Percentiles rank a stretch among this genome's conserved stretches.
phyloP scores from a whole-genome alignment of 2,329 filamentous ascomycete species.

The Neonectria hederae region DNA sequence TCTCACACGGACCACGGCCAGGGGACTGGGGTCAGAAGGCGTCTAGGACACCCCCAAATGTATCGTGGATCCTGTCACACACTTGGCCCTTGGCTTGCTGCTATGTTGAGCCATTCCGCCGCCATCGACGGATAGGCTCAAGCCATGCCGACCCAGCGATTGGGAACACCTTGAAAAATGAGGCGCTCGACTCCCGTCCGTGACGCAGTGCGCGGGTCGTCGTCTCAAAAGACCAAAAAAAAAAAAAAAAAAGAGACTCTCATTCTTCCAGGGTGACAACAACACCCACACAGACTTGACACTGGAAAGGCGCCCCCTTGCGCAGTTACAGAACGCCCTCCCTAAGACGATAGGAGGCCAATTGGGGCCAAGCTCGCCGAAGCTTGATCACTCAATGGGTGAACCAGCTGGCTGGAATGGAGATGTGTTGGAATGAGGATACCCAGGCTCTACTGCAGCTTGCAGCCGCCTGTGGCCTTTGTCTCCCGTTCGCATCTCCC shows the following conservation, averaged over 20 bases:
- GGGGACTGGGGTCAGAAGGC: slow-evolving; percentile 4
- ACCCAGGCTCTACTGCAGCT: background rate
- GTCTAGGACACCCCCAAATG: slow-evolving; percentile 14
- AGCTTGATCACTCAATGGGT: slow-evolving; percentile 23
- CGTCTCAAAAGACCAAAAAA: background rate
- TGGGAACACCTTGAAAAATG: slow-evolving; percentile 43
- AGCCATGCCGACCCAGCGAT: slow-evolving; percentile 46
- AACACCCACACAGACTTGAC: slow-evolving; percentile 1
- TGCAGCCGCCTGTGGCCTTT: slow-evolving; percentile 17
- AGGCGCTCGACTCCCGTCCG: slow-evolving; percentile 42
- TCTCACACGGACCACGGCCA: background rate
- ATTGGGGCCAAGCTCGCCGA: slow-evolving; percentile 26
- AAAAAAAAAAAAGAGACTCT: background rate
- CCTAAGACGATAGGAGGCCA: background rate
- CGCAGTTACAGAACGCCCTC: slow-evolving; percentile 1
- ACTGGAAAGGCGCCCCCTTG: background rate
- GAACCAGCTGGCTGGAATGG: slow-evolving; percentile 39
- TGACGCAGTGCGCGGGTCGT: slow-evolving; percentile 33
- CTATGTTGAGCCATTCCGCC: slow-evolving; percentile 41
- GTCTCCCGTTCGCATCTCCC: slow-evolving; percentile 8
- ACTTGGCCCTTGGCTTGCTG: slow-evolving; percentile 24
- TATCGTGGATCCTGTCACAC: slow-evolving; percentile 34
- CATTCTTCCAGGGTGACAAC: slow-evolving; percentile 31
- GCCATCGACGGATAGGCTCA: slow-evolving; percentile 48
- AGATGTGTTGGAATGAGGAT: slow-evolving; percentile 31